A percentile compares a stretch with the other conserved stretches of the same genome.
Evolutionary conservation across 257 asterid genomes (phyloP).

Genomic region (Plectranthus barbatus): DNA sequence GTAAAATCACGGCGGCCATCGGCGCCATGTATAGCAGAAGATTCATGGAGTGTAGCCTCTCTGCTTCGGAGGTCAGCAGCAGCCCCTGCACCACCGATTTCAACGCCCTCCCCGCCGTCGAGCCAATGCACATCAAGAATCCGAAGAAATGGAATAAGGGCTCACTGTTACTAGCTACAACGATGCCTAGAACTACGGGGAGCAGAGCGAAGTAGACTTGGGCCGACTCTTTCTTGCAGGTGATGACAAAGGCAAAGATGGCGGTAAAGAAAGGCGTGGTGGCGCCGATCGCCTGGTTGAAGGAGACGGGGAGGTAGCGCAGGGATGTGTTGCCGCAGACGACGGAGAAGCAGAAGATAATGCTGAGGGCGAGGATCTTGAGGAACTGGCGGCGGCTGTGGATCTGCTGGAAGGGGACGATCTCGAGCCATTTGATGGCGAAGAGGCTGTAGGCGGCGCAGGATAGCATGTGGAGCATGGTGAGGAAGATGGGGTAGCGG

Average conservation of each 20-base stretch:
- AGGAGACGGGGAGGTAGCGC: too few relatives aligned
- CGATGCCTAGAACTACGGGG: conserved; percentile 90
- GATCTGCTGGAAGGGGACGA: conserved; percentile 84
- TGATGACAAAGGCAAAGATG: conserved; percentile 73
- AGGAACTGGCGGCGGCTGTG: conserved; percentile 74
- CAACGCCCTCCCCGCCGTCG: conserved; percentile 90
- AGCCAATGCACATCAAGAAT: conserved; percentile 73
- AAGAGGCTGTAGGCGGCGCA: conserved; percentile 66
- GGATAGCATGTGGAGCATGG: conserved; percentile 89
- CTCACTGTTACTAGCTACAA: conserved; percentile 88
- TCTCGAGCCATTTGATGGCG: conserved; percentile 68
- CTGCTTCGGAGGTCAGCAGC: conserved; percentile 72
- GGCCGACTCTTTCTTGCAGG: conserved; percentile 70
- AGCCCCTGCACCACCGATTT: conserved; percentile 92
- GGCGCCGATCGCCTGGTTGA: conserved; percentile 90
- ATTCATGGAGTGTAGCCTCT: conserved; percentile 93
- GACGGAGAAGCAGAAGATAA: conserved; percentile 80
- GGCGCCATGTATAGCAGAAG: conserved; percentile 95
- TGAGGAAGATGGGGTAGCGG: conserved; percentile 80
- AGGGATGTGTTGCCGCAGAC: conserved; percentile 93
- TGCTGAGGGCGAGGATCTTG: conserved; percentile 68
- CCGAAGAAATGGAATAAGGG: conserved; percentile 85
- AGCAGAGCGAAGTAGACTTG: conserved; percentile 84
- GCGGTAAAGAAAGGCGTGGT: conserved; percentile 96
- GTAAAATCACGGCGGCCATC: conserved; percentile 73